Conservation (phyloP, 108 stramenopile genomes). For the Aureococcus anophagefferens region DNA sequence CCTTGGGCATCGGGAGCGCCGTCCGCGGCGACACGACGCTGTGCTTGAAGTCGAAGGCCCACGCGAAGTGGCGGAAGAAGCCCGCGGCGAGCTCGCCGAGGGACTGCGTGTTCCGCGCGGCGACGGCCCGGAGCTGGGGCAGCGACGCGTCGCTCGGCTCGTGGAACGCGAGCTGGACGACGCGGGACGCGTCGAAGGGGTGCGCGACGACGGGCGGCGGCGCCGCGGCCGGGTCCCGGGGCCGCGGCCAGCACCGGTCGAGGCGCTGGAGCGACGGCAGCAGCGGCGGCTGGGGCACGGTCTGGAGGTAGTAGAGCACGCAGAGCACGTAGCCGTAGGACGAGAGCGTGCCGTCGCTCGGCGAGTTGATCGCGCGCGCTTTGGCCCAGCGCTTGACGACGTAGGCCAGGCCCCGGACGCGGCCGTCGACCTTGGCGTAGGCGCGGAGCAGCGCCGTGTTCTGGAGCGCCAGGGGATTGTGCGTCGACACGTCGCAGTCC, state of each 20-base stretch:
- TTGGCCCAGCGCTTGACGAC: slow-evolving; percentile 94
- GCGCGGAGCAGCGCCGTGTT: slow-evolving; percentile 82
- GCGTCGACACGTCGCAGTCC: slow-evolving; percentile 87
- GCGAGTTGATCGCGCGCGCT: slow-evolving; percentile 81
- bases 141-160: slow-evolving; percentile 19
- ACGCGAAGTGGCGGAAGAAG: slow-evolving; percentile 82
- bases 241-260: slow-evolving; percentile 54
- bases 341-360: slow-evolving; percentile 81
- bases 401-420: slow-evolving; percentile 71
- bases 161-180: slow-evolving; percentile 71
- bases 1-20: slow-evolving; percentile 32
- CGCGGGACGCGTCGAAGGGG: slow-evolving; percentile 52
- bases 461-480: slow-evolving; percentile 86
- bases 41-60: slow-evolving; percentile 76
- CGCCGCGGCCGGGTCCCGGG: slow-evolving; percentile 24
- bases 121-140: background rate
- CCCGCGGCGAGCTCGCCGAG: slow-evolving; percentile 72
- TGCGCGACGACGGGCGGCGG: slow-evolving; percentile 44
- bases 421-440: slow-evolving; percentile 65
- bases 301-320: slow-evolving; percentile 81
- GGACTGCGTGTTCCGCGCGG: slow-evolving; percentile 1
- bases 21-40: slow-evolving; percentile 64
- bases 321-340: slow-evolving; percentile 93
- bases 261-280: slow-evolving; percentile 90
- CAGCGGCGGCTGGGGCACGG: slow-evolving; percentile 43